These are phyloP conservation scores for Stachybotrys echinatus DNA, from an alignment of 2,329 filamentous ascomycete genomes.

Conservation along the genomic window DNA sequence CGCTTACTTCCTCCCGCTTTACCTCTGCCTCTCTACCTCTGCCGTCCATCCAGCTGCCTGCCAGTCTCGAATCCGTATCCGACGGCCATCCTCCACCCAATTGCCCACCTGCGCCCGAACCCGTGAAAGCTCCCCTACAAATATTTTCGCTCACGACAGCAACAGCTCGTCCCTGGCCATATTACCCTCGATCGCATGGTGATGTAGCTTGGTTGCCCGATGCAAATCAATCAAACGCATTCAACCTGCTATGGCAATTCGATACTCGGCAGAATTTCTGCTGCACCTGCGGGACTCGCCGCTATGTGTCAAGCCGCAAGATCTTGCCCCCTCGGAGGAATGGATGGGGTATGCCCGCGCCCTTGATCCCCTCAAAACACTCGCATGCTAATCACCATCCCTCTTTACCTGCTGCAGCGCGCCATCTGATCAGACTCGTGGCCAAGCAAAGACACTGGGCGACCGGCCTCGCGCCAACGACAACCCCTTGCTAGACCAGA, in stretches of 20 bases:
- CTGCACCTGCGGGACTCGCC: constrained; percentile 74
- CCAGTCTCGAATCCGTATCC: too few species aligned
- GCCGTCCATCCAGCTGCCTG: too few species aligned
- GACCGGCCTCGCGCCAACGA: constrained; percentile 42
- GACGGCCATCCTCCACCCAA: not conserved
- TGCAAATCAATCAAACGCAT: constrained; percentile 29
- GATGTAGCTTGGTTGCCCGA: constrained; percentile 15
- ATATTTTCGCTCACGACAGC: not conserved
- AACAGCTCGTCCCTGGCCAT: not conserved
- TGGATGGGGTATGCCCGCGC: constrained; percentile 76
- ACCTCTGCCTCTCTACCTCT: not conserved
- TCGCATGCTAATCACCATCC: constrained; percentile 1
- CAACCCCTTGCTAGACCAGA: constrained; percentile 38
- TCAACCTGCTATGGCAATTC: constrained; percentile 43
- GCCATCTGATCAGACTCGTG: constrained; percentile 39
- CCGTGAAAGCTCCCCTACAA: not conserved
- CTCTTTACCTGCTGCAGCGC: constrained; percentile 24
- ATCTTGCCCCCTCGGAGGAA: constrained; percentile 78
- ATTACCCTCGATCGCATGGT: not conserved
- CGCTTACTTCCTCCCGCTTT: not conserved
- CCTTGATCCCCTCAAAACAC: constrained; percentile 3
- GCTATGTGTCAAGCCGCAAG: constrained; percentile 72
- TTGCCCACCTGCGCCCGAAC: not conserved
- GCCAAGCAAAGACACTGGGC: constrained; percentile 35
- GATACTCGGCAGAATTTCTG: constrained; percentile 75